Percentiles rank a stretch among this genome's conserved stretches.
phyloP scores from a whole-genome alignment of 768 basidiomycete species.

The Hygrophorus pudorinus region DNA sequence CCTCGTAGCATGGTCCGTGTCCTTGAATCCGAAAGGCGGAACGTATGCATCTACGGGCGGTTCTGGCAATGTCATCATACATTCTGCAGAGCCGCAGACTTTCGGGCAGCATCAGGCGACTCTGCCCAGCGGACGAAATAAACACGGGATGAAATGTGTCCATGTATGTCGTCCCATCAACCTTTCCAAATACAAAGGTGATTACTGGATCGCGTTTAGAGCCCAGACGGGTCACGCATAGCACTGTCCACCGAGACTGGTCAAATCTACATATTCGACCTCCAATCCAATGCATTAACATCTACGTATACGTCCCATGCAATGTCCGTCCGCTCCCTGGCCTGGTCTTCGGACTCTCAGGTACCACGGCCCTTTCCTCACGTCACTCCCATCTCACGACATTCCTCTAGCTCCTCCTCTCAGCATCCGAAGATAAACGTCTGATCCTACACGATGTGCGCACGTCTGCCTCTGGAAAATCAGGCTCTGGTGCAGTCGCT shows the following conservation, averaged over 20 bases:
- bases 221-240: conserved; percentile 76
- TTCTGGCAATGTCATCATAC: conserved; percentile 62
- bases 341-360: conserved; percentile 86
- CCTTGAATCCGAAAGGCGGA: conserved; percentile 63
- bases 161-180: conserved; percentile 38
- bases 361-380: conserved; percentile 28
- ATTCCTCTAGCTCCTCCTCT: conserved; percentile 59
- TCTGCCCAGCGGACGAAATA: conserved; percentile 57
- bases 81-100: conserved; percentile 55
- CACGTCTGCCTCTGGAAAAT: conserved; percentile 42
- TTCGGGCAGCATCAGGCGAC: conserved; percentile 57
- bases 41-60: conserved; percentile 69
- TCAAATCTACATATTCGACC: conserved; percentile 81
- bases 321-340: conserved; percentile 77
- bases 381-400: neutral
- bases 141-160: conserved; percentile 68
- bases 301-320: conserved; percentile 81
- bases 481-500: conserved; percentile 55
- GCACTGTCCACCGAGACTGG: conserved; percentile 81
- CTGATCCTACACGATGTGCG: conserved; percentile 88
- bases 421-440: conserved; percentile 88
- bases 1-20: conserved; percentile 69
- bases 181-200: neutral
- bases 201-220: conserved; percentile 35
- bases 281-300: conserved; percentile 53